phyloP scores from a whole-genome alignment of 2,329 filamentous ascomycete genomes.

The Berkeleyomyces basicola region DNA sequence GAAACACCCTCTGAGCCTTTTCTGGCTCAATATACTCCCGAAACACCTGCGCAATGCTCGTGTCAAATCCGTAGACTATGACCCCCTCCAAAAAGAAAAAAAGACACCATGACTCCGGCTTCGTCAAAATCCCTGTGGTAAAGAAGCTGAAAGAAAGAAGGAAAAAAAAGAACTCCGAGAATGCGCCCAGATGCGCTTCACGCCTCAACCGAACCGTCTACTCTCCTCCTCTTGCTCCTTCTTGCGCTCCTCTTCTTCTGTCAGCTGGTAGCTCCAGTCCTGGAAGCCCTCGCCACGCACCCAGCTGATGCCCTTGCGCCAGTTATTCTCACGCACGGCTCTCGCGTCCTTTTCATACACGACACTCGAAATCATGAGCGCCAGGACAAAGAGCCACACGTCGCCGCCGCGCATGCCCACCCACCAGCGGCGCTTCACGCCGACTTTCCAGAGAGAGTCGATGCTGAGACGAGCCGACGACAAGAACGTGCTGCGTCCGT shows the following conservation, averaged over 20 bases:
- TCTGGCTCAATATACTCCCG: not conserved
- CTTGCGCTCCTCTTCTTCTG: conserved; percentile 27
- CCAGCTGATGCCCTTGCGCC: conserved; percentile 59
- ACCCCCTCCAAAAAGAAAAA: not conserved
- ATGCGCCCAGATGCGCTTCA: conserved; percentile 10
- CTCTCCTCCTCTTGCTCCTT: conserved; percentile 21
- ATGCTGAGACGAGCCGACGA: conserved; percentile 65
- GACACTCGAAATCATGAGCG: conserved; percentile 60
- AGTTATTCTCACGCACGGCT: conserved; percentile 47
- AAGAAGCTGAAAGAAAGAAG: not conserved
- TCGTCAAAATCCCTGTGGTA: not conserved
- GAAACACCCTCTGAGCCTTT: not conserved
- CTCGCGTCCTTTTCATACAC: conserved; percentile 58
- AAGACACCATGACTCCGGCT: not conserved
- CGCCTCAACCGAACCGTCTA: conserved; percentile 13
- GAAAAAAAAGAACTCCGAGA: not conserved
- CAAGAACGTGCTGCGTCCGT: conserved; percentile 53
- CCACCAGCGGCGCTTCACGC: conserved; percentile 84
- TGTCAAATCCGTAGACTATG: not conserved
- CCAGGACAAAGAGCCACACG: conserved; percentile 64
- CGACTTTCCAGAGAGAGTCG: conserved; percentile 80
- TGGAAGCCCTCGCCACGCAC: conserved; percentile 59
- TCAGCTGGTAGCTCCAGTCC: conserved; percentile 44
- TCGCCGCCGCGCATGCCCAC: conserved; percentile 67
- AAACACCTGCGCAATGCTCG: not conserved